phyloP scores from a whole-genome alignment of 2,329 filamentous ascomycete species.

The Endothia cerciana region DNA sequence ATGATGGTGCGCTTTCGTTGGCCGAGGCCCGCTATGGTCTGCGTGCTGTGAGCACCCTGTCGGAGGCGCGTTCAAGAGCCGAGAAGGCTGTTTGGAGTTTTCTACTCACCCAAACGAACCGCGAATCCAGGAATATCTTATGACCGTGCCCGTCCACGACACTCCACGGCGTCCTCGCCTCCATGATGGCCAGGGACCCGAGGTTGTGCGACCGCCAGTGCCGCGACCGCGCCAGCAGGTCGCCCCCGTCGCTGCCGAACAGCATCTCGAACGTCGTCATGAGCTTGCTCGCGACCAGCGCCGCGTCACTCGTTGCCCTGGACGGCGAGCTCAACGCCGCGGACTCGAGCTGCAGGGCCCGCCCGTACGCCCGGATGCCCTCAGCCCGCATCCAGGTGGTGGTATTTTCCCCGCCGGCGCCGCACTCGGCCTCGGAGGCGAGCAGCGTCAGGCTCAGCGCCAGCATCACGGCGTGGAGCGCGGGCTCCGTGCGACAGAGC shows the following conservation, averaged over 20 bases:
- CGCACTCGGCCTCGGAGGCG: constrained; percentile 18
- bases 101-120: constrained; percentile 4
- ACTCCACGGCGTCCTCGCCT: constrained; percentile 18
- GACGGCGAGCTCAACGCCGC: constrained; percentile 26
- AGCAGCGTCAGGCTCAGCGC: constrained; percentile 28
- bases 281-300: constrained; percentile 31
- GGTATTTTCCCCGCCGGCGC: background rate
- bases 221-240: constrained; percentile 3
- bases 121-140: constrained; percentile 5
- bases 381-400: constrained; percentile 29
- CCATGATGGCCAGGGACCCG: constrained; percentile 16
- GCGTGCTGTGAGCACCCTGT: background rate
- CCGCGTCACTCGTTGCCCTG: constrained; percentile 30
- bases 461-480: constrained; percentile 25
- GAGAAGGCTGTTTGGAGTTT: background rate
- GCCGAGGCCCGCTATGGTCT: constrained; percentile 30
- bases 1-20: constrained; percentile 28
- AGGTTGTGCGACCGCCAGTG: constrained; percentile 17
- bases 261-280: constrained; percentile 35
- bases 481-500: constrained; percentile 29
- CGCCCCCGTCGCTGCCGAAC: background rate
- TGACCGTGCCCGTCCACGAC: constrained; percentile 10
- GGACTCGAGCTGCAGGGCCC: constrained; percentile 30
- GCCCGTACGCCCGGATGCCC: constrained; percentile 30
- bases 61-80: background rate